Evolutionary conservation across 768 basidiomycete genomes (phyloP), one percentile per base, ranked within the genome.

Genomic region (Suillus alpinus): DNA sequence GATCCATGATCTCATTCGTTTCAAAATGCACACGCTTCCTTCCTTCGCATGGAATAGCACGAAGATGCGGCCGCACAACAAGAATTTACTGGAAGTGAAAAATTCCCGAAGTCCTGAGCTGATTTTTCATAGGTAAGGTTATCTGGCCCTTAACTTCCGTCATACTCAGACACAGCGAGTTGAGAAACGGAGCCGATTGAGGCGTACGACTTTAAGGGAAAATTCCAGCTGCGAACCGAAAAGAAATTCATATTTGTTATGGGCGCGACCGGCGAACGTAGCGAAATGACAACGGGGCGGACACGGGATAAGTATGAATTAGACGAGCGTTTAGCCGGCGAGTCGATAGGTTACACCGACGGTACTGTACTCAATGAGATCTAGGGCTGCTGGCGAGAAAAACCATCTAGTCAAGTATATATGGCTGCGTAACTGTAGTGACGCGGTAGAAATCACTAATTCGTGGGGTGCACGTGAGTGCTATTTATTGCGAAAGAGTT

Each of bases 21-120:
- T 92, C 89, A 8, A 91, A 71, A 91, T 61, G 60, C 89, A 90
- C 0, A 84, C 66, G 0, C 77, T 78, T 1, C 77, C 77, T 10
- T 91, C 91, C 70, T 91, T 92, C 0, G 86, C 78, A 47, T 80
- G 80, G 64, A 88, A 85, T 0, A 88, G 80, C 0, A 86, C 73
- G 59, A 83, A 92, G 0, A 86, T 75, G 0, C 89, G 77, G 0
- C 90, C 91, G 65, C 84, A 86, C 0, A 92, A 68, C 3, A 92
- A 66, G 59, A 89, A 88, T 61, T 81, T 81, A 29, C 51, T 59
- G 14, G 74, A 71, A 3, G 49, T 63, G 12, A 91, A 67, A 49
- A 83, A 80, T 0, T 51, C 51, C 4, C 71, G 31, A 40, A 65
- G 49, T 0, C 36, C 16, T 0, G 63, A 53, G 1, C 68, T 68